Conservation (phyloP, 129 eudicot genomes). For the Helichrysum umbraculigerum region DNA sequence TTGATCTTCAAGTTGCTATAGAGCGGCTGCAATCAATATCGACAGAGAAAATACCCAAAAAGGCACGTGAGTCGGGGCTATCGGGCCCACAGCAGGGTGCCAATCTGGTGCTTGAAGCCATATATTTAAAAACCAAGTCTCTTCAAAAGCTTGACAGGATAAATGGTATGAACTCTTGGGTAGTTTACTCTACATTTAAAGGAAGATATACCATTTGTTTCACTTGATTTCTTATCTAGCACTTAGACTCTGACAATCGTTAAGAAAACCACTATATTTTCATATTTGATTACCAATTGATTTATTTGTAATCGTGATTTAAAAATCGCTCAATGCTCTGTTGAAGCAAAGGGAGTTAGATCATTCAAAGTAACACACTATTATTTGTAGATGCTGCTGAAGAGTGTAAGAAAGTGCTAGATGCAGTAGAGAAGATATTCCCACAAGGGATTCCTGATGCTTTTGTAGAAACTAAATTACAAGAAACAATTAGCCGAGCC, state of each 20-base stretch:
- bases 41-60: slow-evolving; percentile 68
- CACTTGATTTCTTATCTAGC: neutral
- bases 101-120: slow-evolving; percentile 82
- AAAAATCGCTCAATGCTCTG: neutral
- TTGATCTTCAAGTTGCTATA: slow-evolving; percentile 89
- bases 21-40: slow-evolving; percentile 66
- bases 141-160: slow-evolving; percentile 86
- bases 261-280: neutral
- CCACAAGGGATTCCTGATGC: slow-evolving; percentile 74
- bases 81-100: slow-evolving; percentile 80
- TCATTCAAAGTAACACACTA: neutral
- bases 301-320: slow-evolving; percentile 2
- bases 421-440: slow-evolving; percentile 91
- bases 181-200: slow-evolving; percentile 5
- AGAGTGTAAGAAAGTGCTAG: slow-evolving; percentile 86
- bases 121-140: slow-evolving; percentile 89
- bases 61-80: slow-evolving; percentile 54
- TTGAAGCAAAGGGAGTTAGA: neutral
- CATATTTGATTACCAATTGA: neutral
- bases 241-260: neutral
- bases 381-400: slow-evolving; percentile 67
- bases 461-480: slow-evolving; percentile 66
- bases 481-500: slow-evolving; percentile 83
- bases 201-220: neutral
- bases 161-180: slow-evolving; percentile 47